These are phyloP conservation scores for Alternaria sp. DNA, from an alignment of 2,329 filamentous ascomycete species.

Conservation along the genomic window DNA sequence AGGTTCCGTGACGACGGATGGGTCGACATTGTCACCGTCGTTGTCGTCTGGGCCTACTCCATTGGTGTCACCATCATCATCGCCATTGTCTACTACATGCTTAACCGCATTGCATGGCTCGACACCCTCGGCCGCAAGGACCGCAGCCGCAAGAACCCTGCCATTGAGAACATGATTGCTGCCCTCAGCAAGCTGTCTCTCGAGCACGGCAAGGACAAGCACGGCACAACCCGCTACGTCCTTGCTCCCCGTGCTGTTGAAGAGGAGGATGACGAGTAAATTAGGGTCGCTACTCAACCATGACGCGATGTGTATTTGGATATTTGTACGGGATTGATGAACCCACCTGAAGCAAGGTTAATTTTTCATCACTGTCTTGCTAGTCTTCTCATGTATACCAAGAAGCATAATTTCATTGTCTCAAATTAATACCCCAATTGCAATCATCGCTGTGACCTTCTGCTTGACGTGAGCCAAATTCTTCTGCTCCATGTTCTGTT, in stretches of 20 bases:
- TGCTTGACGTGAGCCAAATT: not conserved
- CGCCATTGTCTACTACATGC: slow-evolving; percentile 68
- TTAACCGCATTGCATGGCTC: slow-evolving; percentile 65
- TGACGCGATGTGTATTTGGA: slow-evolving; percentile 36
- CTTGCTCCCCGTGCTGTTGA: slow-evolving; percentile 56
- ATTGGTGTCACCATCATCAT: slow-evolving; percentile 70
- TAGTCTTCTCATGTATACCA: slow-evolving; percentile 40
- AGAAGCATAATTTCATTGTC: slow-evolving; percentile 38
- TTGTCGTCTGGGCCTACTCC: slow-evolving; percentile 71
- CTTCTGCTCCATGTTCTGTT: not conserved
- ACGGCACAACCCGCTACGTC: slow-evolving; percentile 54
- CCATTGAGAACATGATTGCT: slow-evolving; percentile 70
- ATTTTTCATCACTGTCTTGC: slow-evolving; percentile 37
- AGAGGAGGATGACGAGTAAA: slow-evolving; percentile 56
- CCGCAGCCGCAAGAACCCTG: slow-evolving; percentile 66
- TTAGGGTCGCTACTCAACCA: slow-evolving; percentile 24
- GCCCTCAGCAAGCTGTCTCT: slow-evolving; percentile 69
- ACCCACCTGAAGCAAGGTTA: slow-evolving; percentile 33
- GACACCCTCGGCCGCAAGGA: slow-evolving; percentile 69
- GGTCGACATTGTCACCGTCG: slow-evolving; percentile 68
- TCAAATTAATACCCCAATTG: slow-evolving; percentile 24
- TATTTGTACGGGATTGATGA: slow-evolving; percentile 34
- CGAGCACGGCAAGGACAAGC: slow-evolving; percentile 63
- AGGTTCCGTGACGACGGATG: slow-evolving; percentile 57
- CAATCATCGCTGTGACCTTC: not conserved